Evolutionary conservation across 1,284 basidiomycete species (phyloP).

Genomic region (Butyriboletus appendiculatus): DNA sequence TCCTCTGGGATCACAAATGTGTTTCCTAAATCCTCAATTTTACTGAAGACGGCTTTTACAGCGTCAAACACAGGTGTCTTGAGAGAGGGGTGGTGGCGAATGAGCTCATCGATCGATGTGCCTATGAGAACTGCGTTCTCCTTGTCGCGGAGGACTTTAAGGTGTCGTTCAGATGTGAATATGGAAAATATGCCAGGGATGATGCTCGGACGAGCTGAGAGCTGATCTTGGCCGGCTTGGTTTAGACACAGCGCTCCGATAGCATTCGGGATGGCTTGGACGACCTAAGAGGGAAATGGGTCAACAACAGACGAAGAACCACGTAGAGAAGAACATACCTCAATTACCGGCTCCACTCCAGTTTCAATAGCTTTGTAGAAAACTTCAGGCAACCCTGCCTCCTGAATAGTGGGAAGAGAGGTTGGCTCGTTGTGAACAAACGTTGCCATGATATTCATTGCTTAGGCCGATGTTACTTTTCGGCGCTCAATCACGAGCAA

Average conservation of each 20-base stretch:
- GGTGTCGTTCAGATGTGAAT: conserved; percentile 84
- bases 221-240: conserved; percentile 82
- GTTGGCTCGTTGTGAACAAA: conserved; percentile 99
- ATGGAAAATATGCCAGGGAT: conserved; percentile 85
- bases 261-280: conserved; percentile 94
- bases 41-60: conserved; percentile 66
- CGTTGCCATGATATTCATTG: conserved; percentile 96
- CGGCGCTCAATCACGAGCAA: not conserved
- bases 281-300: conserved; percentile 54
- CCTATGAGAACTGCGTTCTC: conserved; percentile 92
- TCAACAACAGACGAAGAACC: conserved; percentile 1
- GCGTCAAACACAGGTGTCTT: conserved; percentile 81
- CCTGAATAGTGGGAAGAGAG: conserved; percentile 90
- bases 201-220: conserved; percentile 74
- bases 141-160: conserved; percentile 89
- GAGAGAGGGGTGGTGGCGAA: conserved; percentile 92
- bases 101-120: conserved; percentile 90
- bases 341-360: conserved; percentile 85
- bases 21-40: conserved; percentile 74
- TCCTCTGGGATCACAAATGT: conserved; percentile 57
- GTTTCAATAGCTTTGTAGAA: conserved; percentile 87
- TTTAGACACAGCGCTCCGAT: conserved; percentile 97
- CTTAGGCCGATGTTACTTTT: conserved; percentile 41
- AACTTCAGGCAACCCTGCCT: conserved; percentile 86
- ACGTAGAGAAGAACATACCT: conserved; percentile 48